Conservation (phyloP, 768 basidiomycete genomes). For the Bullera alba region DNA sequence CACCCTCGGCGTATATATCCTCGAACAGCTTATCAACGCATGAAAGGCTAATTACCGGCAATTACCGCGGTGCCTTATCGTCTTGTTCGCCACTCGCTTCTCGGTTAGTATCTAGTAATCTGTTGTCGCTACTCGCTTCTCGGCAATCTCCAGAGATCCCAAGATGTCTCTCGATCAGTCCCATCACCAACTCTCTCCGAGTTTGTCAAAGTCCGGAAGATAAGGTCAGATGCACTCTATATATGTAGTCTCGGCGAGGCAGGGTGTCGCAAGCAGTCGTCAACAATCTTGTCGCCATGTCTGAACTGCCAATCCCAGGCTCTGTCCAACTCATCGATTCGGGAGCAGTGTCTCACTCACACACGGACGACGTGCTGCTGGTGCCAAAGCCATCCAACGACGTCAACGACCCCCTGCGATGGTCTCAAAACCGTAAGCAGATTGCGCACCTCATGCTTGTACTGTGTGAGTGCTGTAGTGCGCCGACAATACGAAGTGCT, state of each 20-base stretch:
- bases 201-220: background rate
- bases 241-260: background rate
- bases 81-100: background rate
- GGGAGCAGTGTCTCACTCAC: background rate
- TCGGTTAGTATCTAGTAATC: too few species aligned
- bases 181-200: background rate
- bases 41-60: too few species aligned
- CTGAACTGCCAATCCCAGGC: conserved; percentile 6
- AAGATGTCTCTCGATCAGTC: background rate
- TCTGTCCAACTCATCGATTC: conserved; percentile 5
- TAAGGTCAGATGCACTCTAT: background rate
- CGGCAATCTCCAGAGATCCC: background rate
- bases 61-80: background rate
- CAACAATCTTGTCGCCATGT: background rate
- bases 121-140: background rate
- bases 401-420: conserved; percentile 7
- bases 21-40: too few species aligned
- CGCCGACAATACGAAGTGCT: background rate
- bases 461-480: conserved; percentile 1
- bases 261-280: too few species aligned
- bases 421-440: conserved; percentile 4
- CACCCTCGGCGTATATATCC: too few species aligned
- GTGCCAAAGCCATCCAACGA: conserved; percentile 5
- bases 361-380: conserved; percentile 1
- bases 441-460: conserved; percentile 2